Conservation (phyloP, 257 asterid species). For the Nyctanthes arbortristis region DNA sequence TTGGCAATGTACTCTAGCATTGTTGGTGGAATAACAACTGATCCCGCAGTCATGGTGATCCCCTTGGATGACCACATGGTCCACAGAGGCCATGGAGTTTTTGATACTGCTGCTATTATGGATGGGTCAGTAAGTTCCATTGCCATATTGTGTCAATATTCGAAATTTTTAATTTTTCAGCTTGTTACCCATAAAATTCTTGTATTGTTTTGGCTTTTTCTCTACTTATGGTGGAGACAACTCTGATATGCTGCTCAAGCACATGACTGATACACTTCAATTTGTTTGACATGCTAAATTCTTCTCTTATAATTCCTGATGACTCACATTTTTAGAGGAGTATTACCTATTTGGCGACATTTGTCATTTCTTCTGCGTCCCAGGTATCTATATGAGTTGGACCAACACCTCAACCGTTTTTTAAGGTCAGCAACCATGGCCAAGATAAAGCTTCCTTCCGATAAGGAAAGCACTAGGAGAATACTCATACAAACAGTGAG, state of each 20-base stretch:
- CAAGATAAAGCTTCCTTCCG: slow-evolving; percentile 71
- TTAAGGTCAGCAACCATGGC: slow-evolving; percentile 82
- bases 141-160: background rate
- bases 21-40: slow-evolving; percentile 83
- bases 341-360: background rate
- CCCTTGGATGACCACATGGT: slow-evolving; percentile 98
- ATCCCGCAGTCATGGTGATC: slow-evolving; percentile 85
- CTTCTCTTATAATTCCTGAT: background rate
- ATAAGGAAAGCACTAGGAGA: slow-evolving; percentile 57
- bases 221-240: background rate
- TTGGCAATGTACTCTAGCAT: slow-evolving; percentile 89
- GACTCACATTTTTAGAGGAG: background rate
- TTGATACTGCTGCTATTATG: slow-evolving; percentile 82
- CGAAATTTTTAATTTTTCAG: background rate
- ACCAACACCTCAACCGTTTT: slow-evolving; percentile 85
- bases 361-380: slow-evolving; percentile 13
- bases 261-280: background rate
- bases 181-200: background rate
- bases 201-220: background rate
- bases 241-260: background rate
- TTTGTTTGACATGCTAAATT: background rate
- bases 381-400: slow-evolving; percentile 87
- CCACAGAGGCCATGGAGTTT: slow-evolving; percentile 96
- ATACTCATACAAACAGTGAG: slow-evolving; percentile 83
- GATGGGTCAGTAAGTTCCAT: slow-evolving; percentile 63